Percentiles rank a stretch among this genome's conserved stretches.
Evolutionary conservation across 2,329 filamentous ascomycete species (phyloP).

Genomic region (Cercospora beticola): DNA sequence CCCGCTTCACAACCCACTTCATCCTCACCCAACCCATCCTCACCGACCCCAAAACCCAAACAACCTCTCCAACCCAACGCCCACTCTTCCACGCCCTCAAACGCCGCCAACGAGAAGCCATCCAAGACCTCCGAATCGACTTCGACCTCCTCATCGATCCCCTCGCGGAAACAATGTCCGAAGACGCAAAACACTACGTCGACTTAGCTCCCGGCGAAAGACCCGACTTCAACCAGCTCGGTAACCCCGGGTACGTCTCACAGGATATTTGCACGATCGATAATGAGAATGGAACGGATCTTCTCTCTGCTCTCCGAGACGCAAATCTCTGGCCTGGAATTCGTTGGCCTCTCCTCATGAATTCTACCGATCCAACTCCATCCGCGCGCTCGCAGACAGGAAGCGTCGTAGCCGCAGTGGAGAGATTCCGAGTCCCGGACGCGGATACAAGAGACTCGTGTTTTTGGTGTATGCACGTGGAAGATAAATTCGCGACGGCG

Average conservation of each 20-base stretch:
- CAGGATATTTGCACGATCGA: constrained; percentile 27
- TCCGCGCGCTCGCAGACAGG: not conserved
- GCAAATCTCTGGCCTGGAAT: constrained; percentile 33
- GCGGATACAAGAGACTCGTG: constrained; percentile 33
- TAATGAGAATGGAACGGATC: constrained; percentile 24
- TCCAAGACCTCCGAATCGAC: constrained; percentile 22
- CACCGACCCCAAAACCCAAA: constrained; percentile 1
- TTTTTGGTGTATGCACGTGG: constrained; percentile 32
- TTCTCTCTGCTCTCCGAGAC: constrained; percentile 32
- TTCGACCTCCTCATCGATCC: constrained; percentile 31
- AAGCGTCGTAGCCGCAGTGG: constrained; percentile 11
- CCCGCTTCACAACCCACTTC: constrained; percentile 32
- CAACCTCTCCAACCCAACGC: constrained; percentile 7
- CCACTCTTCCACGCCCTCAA: constrained; percentile 22
- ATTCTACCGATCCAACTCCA: not conserved
- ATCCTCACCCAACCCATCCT: constrained; percentile 19
- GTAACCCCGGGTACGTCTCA: not conserved
- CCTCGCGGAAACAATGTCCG: constrained; percentile 27
- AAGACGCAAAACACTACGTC: constrained; percentile 30
- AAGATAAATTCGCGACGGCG: constrained; percentile 24
- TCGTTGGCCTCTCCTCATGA: constrained; percentile 20
- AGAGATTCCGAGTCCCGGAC: constrained; percentile 29
- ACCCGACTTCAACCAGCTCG: constrained; percentile 21
- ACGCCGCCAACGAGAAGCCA: constrained; percentile 16
- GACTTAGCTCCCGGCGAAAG: constrained; percentile 32